Evolutionary conservation across 2,329 filamentous ascomycete genomes (phyloP).

Genomic region (Sporothrix pseudoabietina): DNA sequence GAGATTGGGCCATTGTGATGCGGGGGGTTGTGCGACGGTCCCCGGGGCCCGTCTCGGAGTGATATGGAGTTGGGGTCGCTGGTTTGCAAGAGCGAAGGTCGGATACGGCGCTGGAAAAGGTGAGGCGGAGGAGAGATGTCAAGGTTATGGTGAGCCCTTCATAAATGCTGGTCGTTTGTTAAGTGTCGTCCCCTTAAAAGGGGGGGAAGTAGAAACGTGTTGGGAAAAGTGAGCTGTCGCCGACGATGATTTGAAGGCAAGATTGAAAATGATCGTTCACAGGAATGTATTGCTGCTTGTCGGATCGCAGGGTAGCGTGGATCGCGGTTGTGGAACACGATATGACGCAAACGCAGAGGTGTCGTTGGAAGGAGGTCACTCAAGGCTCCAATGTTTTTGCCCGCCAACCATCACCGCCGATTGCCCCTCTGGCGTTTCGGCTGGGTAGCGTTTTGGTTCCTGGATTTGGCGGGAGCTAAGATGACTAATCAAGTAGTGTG

Average conservation of each 20-base stretch:
- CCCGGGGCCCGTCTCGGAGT: slow-evolving; percentile 25
- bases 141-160: background rate
- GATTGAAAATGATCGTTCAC: too few species aligned
- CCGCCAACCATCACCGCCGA: slow-evolving; percentile 23
- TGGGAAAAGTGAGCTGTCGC: background rate
- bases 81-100: background rate
- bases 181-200: background rate
- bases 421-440: slow-evolving; percentile 24
- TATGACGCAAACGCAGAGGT: slow-evolving; percentile 28
- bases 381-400: slow-evolving; percentile 23
- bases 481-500: slow-evolving; percentile 14
- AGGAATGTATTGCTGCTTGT: background rate
- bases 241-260: background rate
- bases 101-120: background rate
- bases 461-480: slow-evolving; percentile 20
- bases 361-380: slow-evolving; percentile 9
- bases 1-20: slow-evolving; percentile 28
- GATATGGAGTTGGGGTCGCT: background rate
- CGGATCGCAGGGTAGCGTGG: background rate
- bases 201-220: background rate
- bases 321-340: slow-evolving; percentile 15
- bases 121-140: background rate
- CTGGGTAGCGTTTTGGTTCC: slow-evolving; percentile 1
- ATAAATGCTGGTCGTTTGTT: background rate
- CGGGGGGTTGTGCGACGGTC: slow-evolving; percentile 28